Conservation (phyloP, 78 protist species). For the Chrysochromulina parva region DNA sequence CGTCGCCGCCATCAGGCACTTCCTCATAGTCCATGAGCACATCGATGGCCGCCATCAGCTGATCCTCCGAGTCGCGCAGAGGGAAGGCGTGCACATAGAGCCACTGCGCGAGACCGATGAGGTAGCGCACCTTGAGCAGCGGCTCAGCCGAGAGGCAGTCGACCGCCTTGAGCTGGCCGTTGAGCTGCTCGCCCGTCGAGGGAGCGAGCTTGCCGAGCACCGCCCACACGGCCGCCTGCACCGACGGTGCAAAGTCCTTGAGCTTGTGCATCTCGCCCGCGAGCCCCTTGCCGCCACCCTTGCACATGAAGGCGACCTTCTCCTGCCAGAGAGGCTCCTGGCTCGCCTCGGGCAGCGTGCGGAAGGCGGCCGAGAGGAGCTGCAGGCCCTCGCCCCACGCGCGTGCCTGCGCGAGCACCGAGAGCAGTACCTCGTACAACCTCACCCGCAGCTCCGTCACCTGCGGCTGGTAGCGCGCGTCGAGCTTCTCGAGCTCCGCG, state of each 20-base stretch:
- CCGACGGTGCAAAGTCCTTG: background rate
- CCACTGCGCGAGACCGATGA: background rate
- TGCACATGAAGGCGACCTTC: background rate
- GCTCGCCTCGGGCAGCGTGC: background rate
- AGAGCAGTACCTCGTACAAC: background rate
- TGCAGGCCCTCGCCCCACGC: background rate
- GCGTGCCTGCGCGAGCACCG: background rate
- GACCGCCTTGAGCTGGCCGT: background rate
- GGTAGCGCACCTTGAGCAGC: background rate
- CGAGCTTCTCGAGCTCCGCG: background rate
- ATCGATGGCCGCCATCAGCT: background rate
- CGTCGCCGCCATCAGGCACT: background rate
- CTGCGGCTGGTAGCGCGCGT: background rate
- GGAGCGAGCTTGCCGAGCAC: background rate
- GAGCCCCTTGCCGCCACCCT: background rate
- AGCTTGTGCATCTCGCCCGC: slow-evolving; percentile 1
- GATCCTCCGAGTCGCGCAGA: background rate
- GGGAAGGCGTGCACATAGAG: background rate
- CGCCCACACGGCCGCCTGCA: background rate
- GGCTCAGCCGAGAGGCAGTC: background rate
- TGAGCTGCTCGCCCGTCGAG: background rate
- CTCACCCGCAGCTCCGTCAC: background rate
- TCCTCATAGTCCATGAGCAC: background rate
- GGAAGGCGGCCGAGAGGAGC: background rate
- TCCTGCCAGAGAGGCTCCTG: background rate